Base-by-base conservation (phyloP, 2,329 filamentous ascomycete species). In the Diplocarpon rosae region DNA sequence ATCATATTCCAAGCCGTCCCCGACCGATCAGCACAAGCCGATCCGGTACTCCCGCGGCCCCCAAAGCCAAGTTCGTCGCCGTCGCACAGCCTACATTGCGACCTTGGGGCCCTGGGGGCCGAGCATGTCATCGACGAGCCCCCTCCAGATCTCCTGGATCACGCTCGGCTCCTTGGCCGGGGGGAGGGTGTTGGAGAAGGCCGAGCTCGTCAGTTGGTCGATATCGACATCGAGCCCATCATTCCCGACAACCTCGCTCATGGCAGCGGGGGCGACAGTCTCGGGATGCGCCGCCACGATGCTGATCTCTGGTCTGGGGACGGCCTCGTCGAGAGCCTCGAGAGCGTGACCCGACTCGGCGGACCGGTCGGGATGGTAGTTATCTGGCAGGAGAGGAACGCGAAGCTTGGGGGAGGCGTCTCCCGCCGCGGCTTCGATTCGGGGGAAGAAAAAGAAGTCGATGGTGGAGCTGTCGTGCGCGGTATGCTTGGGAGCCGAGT, bases 321-420 rank as follows among this genome's bases (percentile, higher is more conserved):
- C 51, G 9, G 69, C 65, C 4, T 59, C 62, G 46, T 73, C 68
- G 11, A 57, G 42, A 12, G 63, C 59, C 52, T 74, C 69, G 30
- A 69, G 63, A 51, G 71, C 67, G 42, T 69, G 64, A 9, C 63
- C 60, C 37, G 59, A 56, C 11, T 43, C 43, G 0, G 53, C 40
- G 7, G 52, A 55, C 5, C 59, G 51, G 41, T 59, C 53, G 2
- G 59, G 58, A 11, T 30, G 52, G 61, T 70, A 75, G 65, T 73
- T 76, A 62, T 80, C 76, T 11, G 76, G 76, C 9, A 80, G 67
- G 5, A 80, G 66, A 28, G 77, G 77, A 29, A 80, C 70, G 51
- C 73, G 75, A 39, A 75, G 65, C 48, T 65, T 59, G 33, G 58
- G 54, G 55, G 66, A 64, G 12, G 62, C 54, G 39, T 52, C 50